Evolutionary conservation across 768 basidiomycete genomes (phyloP).

Genomic region (Lentinula boryana): DNA sequence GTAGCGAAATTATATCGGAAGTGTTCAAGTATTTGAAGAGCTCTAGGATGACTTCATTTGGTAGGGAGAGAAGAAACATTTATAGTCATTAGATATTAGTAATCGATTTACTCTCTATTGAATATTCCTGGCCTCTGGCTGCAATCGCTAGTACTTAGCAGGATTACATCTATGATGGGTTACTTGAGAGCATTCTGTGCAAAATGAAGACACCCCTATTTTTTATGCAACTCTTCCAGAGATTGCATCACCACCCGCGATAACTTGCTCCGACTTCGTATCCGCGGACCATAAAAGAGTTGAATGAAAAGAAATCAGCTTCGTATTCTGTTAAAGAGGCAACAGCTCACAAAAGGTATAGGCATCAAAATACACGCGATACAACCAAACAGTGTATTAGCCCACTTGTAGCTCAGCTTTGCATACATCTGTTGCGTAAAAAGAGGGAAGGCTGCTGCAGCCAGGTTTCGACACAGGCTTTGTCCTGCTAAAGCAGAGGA

Average conservation of each 20-base stretch:
- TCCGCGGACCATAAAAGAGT: constrained; percentile 33
- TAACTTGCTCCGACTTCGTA: constrained; percentile 34
- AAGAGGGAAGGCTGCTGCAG: constrained; percentile 51
- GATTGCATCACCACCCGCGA: constrained; percentile 28
- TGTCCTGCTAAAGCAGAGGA: constrained; percentile 68
- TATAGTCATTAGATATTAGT: no score
- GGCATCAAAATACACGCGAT: constrained; percentile 50
- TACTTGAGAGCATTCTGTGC: no score
- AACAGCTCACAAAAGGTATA: constrained; percentile 47
- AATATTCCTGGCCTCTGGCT: no score
- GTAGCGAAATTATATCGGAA: constrained; percentile 10
- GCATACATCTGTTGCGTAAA: constrained; percentile 58
- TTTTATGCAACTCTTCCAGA: not conserved
- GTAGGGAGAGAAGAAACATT: constrained; percentile 5
- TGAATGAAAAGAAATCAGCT: not conserved
- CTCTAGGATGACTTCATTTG: constrained; percentile 15
- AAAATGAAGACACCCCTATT: not conserved
- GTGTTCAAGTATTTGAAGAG: constrained; percentile 11
- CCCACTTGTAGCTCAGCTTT: constrained; percentile 52
- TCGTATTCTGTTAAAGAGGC: not conserved
- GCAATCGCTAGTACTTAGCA: not conserved
- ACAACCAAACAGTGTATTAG: constrained; percentile 49
- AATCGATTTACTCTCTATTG: no score
- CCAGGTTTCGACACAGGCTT: constrained; percentile 49
- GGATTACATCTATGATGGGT: not conserved